phyloP scores from a whole-genome alignment of 495 filamentous ascomycete species.

The Talaromyces adpressus region DNA sequence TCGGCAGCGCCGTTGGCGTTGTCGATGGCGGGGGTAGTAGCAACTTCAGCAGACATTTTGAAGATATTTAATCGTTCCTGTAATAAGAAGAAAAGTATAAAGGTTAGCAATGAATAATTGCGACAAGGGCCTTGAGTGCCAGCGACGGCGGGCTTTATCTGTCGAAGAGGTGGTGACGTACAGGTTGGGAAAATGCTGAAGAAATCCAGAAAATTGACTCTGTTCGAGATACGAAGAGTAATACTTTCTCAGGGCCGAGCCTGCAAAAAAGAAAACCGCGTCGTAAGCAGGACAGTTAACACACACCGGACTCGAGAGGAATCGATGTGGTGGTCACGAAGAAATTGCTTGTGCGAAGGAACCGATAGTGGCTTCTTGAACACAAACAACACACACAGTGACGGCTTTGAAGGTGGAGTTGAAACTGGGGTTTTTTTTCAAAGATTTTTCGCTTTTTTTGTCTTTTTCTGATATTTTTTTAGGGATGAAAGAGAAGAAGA shows the following conservation, averaged over 20 bases:
- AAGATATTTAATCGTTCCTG: slow-evolving; percentile 13
- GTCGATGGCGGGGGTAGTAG: slow-evolving; percentile 35
- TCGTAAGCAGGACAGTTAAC: background rate
- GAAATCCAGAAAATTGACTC: background rate
- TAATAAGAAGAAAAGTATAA: background rate
- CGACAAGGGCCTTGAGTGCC: background rate
- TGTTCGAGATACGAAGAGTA: background rate
- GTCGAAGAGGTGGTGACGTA: background rate
- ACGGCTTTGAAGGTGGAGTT: slow-evolving; percentile 9
- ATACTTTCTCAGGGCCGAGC: background rate
- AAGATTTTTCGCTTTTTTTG: slow-evolving; percentile 28
- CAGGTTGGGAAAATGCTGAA: slow-evolving; percentile 1
- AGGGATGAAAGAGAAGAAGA: slow-evolving; percentile 33
- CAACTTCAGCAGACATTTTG: slow-evolving; percentile 42
- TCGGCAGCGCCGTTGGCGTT: slow-evolving; percentile 36
- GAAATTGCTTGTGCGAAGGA: slow-evolving; percentile 9
- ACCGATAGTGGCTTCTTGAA: slow-evolving; percentile 7
- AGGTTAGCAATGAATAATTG: slow-evolving; percentile 3
- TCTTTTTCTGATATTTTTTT: slow-evolving; percentile 38
- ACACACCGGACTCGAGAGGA: slow-evolving; percentile 2
- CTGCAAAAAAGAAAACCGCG: background rate
- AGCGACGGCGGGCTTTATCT: background rate
- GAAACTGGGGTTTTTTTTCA: slow-evolving; percentile 35
- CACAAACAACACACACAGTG: slow-evolving; percentile 23
- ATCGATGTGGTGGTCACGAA: slow-evolving; percentile 4